Evolutionary conservation across 139 green algal species (phyloP).

Genomic region (Asterochloris erici): DNA sequence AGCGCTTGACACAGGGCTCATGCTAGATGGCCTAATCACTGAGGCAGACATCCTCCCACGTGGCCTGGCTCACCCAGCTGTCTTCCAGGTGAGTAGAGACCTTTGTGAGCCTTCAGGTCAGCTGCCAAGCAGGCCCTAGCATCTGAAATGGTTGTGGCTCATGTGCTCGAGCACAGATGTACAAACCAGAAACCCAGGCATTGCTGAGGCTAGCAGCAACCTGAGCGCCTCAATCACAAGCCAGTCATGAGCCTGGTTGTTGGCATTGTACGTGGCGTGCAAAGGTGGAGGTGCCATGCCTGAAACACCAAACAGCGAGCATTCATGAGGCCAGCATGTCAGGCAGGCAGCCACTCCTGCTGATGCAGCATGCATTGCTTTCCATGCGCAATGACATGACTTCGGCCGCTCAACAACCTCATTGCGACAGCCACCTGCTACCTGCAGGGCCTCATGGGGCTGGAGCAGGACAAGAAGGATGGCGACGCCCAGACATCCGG

Average conservation of each 20-base stretch:
- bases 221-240: no score
- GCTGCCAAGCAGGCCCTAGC: background rate
- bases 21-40: constrained; percentile 20
- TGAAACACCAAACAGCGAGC: no score
- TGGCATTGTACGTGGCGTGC: no score
- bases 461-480: background rate
- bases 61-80: constrained; percentile 43
- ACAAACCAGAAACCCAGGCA: no score
- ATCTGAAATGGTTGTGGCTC: background rate
- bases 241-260: no score
- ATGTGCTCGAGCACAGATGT: no score
- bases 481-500: constrained; percentile 12
- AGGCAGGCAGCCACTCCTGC: no score
- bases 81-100: constrained; percentile 56
- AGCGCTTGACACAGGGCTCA: constrained; percentile 65
- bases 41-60: constrained; percentile 20
- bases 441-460: constrained; percentile 2
- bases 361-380: background rate
- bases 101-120: no score
- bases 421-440: background rate
- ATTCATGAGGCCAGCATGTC: no score
- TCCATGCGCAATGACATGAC: background rate
- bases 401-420: background rate
- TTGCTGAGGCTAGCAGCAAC: no score
- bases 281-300: no score